phyloP scores from a whole-genome alignment of 2,329 filamentous ascomycete species.

The Hymenoscyphus scutula region DNA sequence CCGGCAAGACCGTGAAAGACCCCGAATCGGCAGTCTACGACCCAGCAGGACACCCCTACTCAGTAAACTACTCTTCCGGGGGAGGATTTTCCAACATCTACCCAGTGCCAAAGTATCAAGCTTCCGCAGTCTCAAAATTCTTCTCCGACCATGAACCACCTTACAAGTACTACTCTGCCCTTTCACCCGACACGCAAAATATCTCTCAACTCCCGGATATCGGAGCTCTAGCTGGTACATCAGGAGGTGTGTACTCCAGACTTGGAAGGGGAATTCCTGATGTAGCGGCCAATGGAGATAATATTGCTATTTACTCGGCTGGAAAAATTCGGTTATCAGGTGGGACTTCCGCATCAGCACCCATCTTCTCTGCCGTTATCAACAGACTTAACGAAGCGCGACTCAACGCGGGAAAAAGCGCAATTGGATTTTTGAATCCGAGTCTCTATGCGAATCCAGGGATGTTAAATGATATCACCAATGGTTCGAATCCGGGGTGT shows the following conservation, averaged over 20 bases:
- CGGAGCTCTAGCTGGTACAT: slow-evolving; percentile 15
- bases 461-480: slow-evolving; percentile 36
- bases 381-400: slow-evolving; percentile 52
- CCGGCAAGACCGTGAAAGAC: slow-evolving; percentile 43
- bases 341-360: slow-evolving; percentile 51
- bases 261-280: slow-evolving; percentile 43
- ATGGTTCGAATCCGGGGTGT: slow-evolving; percentile 34
- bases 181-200: slow-evolving; percentile 20
- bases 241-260: slow-evolving; percentile 21
- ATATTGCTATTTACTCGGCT: slow-evolving; percentile 22
- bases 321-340: slow-evolving; percentile 31
- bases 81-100: slow-evolving; percentile 50
- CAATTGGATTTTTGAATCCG: slow-evolving; percentile 52
- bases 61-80: slow-evolving; percentile 39
- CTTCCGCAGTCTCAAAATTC: slow-evolving; percentile 41
- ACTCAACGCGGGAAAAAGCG: slow-evolving; percentile 43
- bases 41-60: slow-evolving; percentile 8
- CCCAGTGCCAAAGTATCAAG: slow-evolving; percentile 30
- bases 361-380: slow-evolving; percentile 47
- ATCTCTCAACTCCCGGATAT: slow-evolving; percentile 21
- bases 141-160: slow-evolving; percentile 35
- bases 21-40: slow-evolving; percentile 37
- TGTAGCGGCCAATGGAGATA: slow-evolving; percentile 35
- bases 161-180: slow-evolving; percentile 23
- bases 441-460: slow-evolving; percentile 46